phyloP scores from a whole-genome alignment of 371 early-diverging fungal genomes.

The Rhizopus stolonifer region DNA sequence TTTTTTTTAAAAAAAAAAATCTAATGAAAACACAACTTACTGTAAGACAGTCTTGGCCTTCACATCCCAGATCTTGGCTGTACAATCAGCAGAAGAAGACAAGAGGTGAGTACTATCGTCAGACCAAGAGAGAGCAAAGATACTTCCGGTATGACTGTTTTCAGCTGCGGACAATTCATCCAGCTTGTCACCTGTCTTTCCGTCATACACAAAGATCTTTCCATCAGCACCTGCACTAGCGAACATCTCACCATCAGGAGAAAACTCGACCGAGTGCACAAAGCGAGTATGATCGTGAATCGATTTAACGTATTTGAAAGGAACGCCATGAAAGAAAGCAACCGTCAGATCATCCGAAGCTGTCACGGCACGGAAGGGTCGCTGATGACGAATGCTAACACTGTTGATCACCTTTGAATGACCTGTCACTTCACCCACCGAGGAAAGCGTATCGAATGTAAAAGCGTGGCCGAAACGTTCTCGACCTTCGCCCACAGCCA shows the following conservation, averaged over 20 bases:
- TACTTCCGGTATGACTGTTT: constrained; percentile 75
- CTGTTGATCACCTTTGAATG: constrained; percentile 88
- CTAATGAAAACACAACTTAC: constrained; percentile 40
- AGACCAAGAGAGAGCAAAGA: constrained; percentile 87
- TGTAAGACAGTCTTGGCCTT: constrained; percentile 64
- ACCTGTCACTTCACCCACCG: constrained; percentile 92
- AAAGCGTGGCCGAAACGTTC: constrained; percentile 91
- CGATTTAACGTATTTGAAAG: constrained; percentile 77
- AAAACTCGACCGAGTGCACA: constrained; percentile 85
- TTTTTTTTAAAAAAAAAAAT: no score
- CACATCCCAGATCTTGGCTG: constrained; percentile 93
- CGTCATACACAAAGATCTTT: constrained; percentile 92
- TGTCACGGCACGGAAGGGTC: constrained; percentile 94
- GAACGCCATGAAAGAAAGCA: constrained; percentile 89
- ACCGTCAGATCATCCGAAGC: constrained; percentile 90
- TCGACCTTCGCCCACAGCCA: constrained; percentile 95
- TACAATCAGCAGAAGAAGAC: constrained; percentile 85
- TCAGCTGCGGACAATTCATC: constrained; percentile 57
- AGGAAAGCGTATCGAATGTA: constrained; percentile 83
- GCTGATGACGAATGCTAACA: constrained; percentile 76
- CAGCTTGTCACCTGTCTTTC: constrained; percentile 82
- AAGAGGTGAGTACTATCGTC: constrained; percentile 76
- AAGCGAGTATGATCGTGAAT: constrained; percentile 85
- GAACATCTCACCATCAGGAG: constrained; percentile 84
- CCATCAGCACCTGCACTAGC: constrained; percentile 87